Percentiles rank a stretch among this genome's conserved stretches.
Evolutionary conservation across 108 stramenopile species (phyloP).

Genomic region (Discostella pseudostelligera): DNA sequence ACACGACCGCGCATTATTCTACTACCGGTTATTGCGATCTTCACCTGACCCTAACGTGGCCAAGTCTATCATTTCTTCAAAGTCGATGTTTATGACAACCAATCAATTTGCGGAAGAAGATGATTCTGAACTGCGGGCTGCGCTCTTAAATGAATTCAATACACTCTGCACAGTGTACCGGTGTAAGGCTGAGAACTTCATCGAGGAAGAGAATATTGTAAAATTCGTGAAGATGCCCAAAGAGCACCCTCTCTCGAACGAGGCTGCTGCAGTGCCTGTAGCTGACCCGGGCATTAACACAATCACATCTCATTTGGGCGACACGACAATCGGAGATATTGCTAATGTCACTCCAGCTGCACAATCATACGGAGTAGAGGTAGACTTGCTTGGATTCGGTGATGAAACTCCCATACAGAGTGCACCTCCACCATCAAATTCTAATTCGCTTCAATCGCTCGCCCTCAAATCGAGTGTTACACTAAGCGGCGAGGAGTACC

Average conservation of each 20-base stretch:
- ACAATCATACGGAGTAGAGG: constrained; percentile 20
- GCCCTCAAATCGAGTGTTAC: constrained; percentile 55
- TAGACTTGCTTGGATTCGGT: constrained; percentile 78
- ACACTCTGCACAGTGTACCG: constrained; percentile 94
- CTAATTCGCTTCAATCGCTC: constrained; percentile 43
- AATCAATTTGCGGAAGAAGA: constrained; percentile 87
- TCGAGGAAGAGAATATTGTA: constrained; percentile 79
- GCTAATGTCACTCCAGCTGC: constrained; percentile 16
- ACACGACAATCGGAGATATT: constrained; percentile 20
- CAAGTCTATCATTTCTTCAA: constrained; percentile 60
- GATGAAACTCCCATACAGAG: constrained; percentile 47
- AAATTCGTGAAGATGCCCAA: constrained; percentile 70
- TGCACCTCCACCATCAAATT: constrained; percentile 33
- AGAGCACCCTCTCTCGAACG: constrained; percentile 66
- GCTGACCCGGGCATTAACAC: constrained; percentile 42
- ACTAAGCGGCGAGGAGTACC: constrained; percentile 82
- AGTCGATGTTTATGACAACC: constrained; percentile 49
- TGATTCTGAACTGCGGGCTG: constrained; percentile 63
- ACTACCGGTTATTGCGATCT: constrained; percentile 90
- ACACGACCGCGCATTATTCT: constrained; percentile 97
- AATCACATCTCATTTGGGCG: constrained; percentile 34
- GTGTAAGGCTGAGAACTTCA: constrained; percentile 87
- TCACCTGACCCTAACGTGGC: constrained; percentile 80
- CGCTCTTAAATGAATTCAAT: constrained; percentile 94
- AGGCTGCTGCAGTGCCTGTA: constrained; percentile 34